Percentiles rank a stretch among this genome's conserved stretches.
Evolutionary conservation across 2,329 filamentous ascomycete genomes (phyloP).

Genomic region (Dactylellina haptotyla): DNA sequence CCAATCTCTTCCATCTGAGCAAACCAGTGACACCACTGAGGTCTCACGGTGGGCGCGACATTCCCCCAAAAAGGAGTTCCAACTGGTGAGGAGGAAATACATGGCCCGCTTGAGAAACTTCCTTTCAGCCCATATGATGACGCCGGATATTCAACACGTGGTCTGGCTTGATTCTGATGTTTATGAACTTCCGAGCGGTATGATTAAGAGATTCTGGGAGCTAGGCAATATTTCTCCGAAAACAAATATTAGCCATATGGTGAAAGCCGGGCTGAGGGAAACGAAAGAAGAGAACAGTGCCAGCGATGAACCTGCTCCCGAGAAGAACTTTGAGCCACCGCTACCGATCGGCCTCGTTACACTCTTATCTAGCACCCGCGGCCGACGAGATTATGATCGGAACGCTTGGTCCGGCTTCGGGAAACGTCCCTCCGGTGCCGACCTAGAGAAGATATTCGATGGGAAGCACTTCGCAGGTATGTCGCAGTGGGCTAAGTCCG

Average conservation of each 20-base stretch:
- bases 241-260: constrained; percentile 51
- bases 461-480: constrained; percentile 55
- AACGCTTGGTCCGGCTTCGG: constrained; percentile 60
- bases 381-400: constrained; percentile 61
- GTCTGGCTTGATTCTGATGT: constrained; percentile 62
- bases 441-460: constrained; percentile 55
- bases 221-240: constrained; percentile 57
- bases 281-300: neutral
- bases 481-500: constrained; percentile 36
- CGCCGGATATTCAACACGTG: constrained; percentile 57
- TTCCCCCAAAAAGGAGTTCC: neutral
- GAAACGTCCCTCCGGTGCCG: constrained; percentile 51
- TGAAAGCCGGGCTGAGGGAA: constrained; percentile 20
- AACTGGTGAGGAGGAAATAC: constrained; percentile 9
- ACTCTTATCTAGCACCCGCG: constrained; percentile 59
- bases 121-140: constrained; percentile 23
- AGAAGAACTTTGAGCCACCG: neutral
- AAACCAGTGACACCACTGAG: neutral
- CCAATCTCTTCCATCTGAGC: neutral
- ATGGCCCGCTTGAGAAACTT: constrained; percentile 31
- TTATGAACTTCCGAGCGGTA: constrained; percentile 59
- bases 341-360: constrained; percentile 59
- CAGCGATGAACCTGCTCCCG: neutral
- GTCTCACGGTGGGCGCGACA: neutral
- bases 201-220: constrained; percentile 59